Base-by-base conservation (phyloP, 371 early-diverging fungal genomes). In the Encephalitozoon romaleae region DNA sequence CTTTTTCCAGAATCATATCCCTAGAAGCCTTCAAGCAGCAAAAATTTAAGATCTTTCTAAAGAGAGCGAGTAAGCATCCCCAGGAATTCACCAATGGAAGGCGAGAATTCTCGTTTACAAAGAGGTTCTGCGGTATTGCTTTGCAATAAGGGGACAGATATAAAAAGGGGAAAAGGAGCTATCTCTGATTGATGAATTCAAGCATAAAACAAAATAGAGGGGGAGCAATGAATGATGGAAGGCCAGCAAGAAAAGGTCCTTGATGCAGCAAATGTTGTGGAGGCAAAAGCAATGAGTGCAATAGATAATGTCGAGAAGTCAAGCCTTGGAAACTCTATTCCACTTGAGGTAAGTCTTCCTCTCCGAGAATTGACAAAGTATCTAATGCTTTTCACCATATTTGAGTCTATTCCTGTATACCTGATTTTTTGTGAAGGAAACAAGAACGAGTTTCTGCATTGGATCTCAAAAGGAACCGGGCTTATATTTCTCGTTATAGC, bases 311-410 rank as follows among this genome's bases (percentile, higher is more conserved):
- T 72, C 15, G 75, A 74, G 41, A 66, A 69, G 9, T 65, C 75
- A 3, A 54, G 51, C 1, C 4, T 79, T 25, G 75, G 70, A 39
- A 65, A 39, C n/a, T 54, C 59, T 39, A 26, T 79, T 42, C 79
- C 79, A 39, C 74, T 70, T 23, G 54, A 70, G 23, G 38, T 79
- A 42, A 41, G 47, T 28, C 41, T 79, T 21, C 59, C 65, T n/a
- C 55, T 79, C 8, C 30, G 12, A 4, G 79, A 79, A 41, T 39
- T 79, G 23, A 38, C 74, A 21, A 70, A 74, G 63, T 26, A 67
- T 6, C 18, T 67, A 64, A 43, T 74, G 66, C 9, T 79, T 5
- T 51, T 55, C n/a, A 39, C 23, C 5, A 34, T 65, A 18, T 11
- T 54, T 2, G 53, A 59, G 21, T 41, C 47, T 30, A 18, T 77